Evolutionary conservation across 2,329 filamentous ascomycete species (phyloP).

Genomic region (Phaeosphaeria sp.): DNA sequence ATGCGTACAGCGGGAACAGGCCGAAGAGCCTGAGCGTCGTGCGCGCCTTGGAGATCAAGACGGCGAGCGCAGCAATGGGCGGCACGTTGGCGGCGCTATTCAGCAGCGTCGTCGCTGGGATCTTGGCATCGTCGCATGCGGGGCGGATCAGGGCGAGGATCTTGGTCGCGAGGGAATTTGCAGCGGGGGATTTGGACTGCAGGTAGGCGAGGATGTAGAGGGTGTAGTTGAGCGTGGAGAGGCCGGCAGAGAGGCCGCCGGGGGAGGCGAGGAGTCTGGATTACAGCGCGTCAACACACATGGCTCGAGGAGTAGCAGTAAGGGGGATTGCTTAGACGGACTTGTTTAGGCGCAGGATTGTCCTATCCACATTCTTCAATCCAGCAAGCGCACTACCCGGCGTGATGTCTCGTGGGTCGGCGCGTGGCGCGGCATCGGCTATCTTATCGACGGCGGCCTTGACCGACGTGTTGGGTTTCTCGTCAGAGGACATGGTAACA

Average conservation of each 20-base stretch:
- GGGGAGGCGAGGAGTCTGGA: slow-evolving; percentile 52
- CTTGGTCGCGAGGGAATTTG: slow-evolving; percentile 33
- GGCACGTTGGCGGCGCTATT: slow-evolving; percentile 34
- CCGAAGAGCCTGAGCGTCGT: slow-evolving; percentile 54
- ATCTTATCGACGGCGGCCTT: slow-evolving; percentile 36
- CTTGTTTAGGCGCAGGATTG: slow-evolving; percentile 54
- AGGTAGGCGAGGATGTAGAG: slow-evolving; percentile 55
- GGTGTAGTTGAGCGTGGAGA: slow-evolving; percentile 56
- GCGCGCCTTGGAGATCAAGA: slow-evolving; percentile 50
- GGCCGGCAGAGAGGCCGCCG: slow-evolving; percentile 53
- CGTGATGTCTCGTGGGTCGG: slow-evolving; percentile 17
- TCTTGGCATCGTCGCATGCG: slow-evolving; percentile 31
- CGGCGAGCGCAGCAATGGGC: slow-evolving; percentile 44
- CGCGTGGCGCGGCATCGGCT: slow-evolving; percentile 21
- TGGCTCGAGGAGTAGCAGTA: no score
- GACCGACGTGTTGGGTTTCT: background rate
- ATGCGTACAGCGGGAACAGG: slow-evolving; percentile 53
- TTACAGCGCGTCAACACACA: no score
- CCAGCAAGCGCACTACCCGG: slow-evolving; percentile 33
- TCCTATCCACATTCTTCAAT: slow-evolving; percentile 45
- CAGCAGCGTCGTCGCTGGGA: slow-evolving; percentile 31
- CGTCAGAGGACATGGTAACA: background rate
- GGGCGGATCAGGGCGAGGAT: slow-evolving; percentile 44
- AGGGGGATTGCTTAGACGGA: no score
- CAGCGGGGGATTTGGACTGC: slow-evolving; percentile 46